Evolutionary conservation across 306 rosid species (phyloP).

Genomic region (Fragaria vesca): DNA sequence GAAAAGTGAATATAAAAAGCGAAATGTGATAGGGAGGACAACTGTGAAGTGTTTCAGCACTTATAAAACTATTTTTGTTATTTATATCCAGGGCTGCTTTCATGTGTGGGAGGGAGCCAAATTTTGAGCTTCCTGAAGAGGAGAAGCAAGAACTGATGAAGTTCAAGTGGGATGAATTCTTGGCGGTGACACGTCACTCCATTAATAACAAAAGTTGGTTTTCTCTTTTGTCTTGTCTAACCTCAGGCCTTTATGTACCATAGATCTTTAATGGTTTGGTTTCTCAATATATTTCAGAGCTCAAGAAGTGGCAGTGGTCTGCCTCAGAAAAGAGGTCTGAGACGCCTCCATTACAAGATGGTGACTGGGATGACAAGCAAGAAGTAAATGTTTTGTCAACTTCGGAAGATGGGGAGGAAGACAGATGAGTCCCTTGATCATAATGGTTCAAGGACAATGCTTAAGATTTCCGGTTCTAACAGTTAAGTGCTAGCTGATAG

Average conservation of each 20-base stretch:
- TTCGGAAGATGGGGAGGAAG: constrained; percentile 54
- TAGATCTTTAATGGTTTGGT: constrained; percentile 23
- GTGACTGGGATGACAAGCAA: constrained; percentile 44
- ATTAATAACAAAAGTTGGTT: constrained; percentile 80
- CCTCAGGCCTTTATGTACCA: background rate
- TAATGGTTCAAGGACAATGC: constrained; percentile 38
- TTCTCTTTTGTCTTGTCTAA: constrained; percentile 12
- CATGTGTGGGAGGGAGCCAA: constrained; percentile 96
- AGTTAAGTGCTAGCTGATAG: constrained; percentile 38
- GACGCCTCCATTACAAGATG: constrained; percentile 34
- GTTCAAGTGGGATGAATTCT: constrained; percentile 88
- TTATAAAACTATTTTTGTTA: background rate
- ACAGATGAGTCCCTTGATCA: constrained; percentile 43
- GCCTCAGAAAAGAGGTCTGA: constrained; percentile 33
- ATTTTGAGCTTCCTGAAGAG: constrained; percentile 71
- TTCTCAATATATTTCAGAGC: constrained; percentile 40
- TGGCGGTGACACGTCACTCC: constrained; percentile 72
- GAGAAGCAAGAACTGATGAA: constrained; percentile 68
- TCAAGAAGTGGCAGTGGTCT: constrained; percentile 51
- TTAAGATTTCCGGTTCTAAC: constrained; percentile 28
- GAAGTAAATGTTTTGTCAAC: constrained; percentile 33
- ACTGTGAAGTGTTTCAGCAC: background rate
- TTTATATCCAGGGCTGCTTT: constrained; percentile 74
- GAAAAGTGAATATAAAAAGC: background rate
- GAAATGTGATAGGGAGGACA: background rate